phyloP scores from a whole-genome alignment of 2,329 filamentous ascomycete species.

The Aspergillus sp. region DNA sequence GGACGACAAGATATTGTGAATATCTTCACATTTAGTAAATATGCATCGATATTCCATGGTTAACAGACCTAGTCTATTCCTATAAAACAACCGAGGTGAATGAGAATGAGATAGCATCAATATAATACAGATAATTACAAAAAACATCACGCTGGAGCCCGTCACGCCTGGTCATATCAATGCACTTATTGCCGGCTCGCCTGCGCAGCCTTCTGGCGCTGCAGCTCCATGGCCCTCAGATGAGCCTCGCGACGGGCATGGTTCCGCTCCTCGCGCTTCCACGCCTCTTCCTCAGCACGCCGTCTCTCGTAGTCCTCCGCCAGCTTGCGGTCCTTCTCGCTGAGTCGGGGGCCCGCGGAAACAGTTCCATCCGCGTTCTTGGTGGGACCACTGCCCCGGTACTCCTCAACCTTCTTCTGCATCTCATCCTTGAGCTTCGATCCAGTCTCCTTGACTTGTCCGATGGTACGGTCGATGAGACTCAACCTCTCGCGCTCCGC shows the following conservation, averaged over 20 bases:
- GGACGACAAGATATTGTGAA: no score
- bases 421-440: constrained; percentile 28
- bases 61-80: background rate
- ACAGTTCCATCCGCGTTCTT: constrained; percentile 25
- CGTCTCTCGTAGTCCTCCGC: constrained; percentile 34
- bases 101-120: constrained; percentile 10
- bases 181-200: constrained; percentile 14
- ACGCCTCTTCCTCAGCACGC: constrained; percentile 33
- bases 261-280: constrained; percentile 40
- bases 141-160: constrained; percentile 6
- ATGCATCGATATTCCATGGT: background rate
- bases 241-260: constrained; percentile 35
- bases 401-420: constrained; percentile 22
- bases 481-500: constrained; percentile 20
- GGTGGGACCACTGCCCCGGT: constrained; percentile 25
- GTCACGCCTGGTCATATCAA: constrained; percentile 9
- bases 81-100: background rate
- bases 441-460: constrained; percentile 32
- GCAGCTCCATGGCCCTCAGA: constrained; percentile 24
- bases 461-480: constrained; percentile 40
- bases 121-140: constrained; percentile 21
- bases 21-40: no score
- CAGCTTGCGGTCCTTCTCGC: constrained; percentile 36
- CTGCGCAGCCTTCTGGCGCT: constrained; percentile 27
- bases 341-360: constrained; percentile 26